Base-by-base conservation (phyloP, 2,329 filamentous ascomycete species). In the Ophiostoma triangulosporum region DNA sequence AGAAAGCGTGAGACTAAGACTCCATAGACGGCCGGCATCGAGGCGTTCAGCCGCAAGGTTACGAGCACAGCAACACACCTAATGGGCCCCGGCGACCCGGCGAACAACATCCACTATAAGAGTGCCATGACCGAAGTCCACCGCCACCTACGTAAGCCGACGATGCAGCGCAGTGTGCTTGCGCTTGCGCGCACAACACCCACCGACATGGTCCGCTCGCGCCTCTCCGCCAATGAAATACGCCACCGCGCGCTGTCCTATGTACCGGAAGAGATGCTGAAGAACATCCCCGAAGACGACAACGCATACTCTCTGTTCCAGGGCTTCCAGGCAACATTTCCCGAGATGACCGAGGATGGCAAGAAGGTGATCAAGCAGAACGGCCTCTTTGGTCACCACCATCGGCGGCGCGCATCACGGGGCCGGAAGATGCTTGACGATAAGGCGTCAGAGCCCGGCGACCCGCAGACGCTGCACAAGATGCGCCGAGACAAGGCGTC, bases 301-400 rank as follows among this genome's bases (percentile, higher is more conserved):
- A 94, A 87, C 68, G 74, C 82, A 15, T 98, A 95, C 70, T 96
- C 90, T 38, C 75, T 98, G 45, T 97, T 98, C 67, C 88, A 98
- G 68, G 93, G 93, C 60, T 98, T 98, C 68, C 84, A 95, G 70
- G 93, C 91, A 48, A 90, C 83, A 58, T 75, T 95, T 57, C 90
- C 90, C 3, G 79, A 83, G 58, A 68, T 79, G 58, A 74, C 73
- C 5, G 86, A 93, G 15, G 79, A 84, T 58, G 79, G 78, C 60
- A 83, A 84, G 65, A 86, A 84, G 65, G 29, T 29, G 27, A 9
- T 48, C 15, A 48, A 48, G 46, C 27, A 48, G 9, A 48, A 48
- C 17, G 29, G 27, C 27, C 78, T 81, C 60, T 32, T 53, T 14
- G 26, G 35, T n/a, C 78, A 81, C 45, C 43, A 50, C 35, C 78